Conservation (phyloP, 1,284 basidiomycete species). For the Tilletiopsis washingtonensis region DNA sequence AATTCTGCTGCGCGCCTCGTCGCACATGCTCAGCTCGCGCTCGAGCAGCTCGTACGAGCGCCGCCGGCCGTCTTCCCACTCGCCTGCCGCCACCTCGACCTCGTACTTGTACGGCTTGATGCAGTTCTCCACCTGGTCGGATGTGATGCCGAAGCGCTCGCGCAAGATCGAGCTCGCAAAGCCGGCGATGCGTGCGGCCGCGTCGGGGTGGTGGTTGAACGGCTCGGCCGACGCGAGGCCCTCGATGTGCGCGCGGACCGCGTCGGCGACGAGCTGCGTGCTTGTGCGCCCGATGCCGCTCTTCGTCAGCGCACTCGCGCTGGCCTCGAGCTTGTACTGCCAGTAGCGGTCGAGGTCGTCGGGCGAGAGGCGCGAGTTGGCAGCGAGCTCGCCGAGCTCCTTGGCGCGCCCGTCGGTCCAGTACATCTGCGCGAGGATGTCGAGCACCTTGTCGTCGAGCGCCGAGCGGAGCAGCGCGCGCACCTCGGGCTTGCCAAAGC, state of each 20-base stretch:
- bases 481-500: constrained; percentile 83
- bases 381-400: constrained; percentile 67
- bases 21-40: constrained; percentile 75
- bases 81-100: constrained; percentile 65
- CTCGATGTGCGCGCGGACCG: constrained; percentile 78
- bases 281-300: constrained; percentile 91
- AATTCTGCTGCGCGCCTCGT: constrained; percentile 76
- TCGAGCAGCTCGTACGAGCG: constrained; percentile 71
- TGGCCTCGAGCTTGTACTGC: constrained; percentile 90
- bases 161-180: constrained; percentile 87
- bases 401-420: constrained; percentile 80
- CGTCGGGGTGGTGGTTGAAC: constrained; percentile 78
- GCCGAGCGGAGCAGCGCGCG: constrained; percentile 78
- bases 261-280: constrained; percentile 90
- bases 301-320: constrained; percentile 84
- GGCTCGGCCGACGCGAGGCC: constrained; percentile 74
- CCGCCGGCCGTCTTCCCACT: constrained; percentile 80
- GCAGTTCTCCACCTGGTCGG: constrained; percentile 98
- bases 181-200: constrained; percentile 77
- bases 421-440: constrained; percentile 91
- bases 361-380: constrained; percentile 58
- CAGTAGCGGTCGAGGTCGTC: constrained; percentile 85
- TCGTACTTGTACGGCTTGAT: constrained; percentile 99
- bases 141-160: constrained; percentile 81
- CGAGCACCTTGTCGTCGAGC: constrained; percentile 93